A percentile compares a stretch with the other conserved stretches of the same genome.
These are phyloP conservation scores for Rhazya stricta DNA, from an alignment of 257 asterid genomes.

Conservation along the genomic window DNA sequence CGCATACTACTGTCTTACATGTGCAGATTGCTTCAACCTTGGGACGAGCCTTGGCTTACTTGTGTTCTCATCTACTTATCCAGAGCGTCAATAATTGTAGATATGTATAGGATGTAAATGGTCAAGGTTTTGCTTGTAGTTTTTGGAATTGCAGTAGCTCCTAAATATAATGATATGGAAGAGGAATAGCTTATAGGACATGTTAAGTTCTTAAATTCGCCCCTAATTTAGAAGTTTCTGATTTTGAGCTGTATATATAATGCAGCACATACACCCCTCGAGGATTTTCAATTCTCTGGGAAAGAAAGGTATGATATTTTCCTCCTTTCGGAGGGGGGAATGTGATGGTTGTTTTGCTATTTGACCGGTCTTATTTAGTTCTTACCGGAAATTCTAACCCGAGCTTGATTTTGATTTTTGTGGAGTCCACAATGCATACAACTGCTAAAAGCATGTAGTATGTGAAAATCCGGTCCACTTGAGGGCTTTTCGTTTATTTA, in stretches of 20 bases:
- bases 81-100: conserved; percentile 14
- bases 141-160: conserved; percentile 6
- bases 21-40: conserved; percentile 16
- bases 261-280: background rate
- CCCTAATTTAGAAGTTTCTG: background rate
- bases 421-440: background rate
- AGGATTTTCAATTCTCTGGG: background rate
- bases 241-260: background rate
- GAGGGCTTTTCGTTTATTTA: background rate
- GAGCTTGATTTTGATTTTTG: background rate
- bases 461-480: background rate
- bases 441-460: background rate
- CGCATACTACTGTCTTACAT: background rate
- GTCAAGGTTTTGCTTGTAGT: conserved; percentile 18
- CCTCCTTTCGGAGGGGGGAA: background rate
- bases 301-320: background rate
- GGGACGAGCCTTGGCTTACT: background rate
- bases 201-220: background rate
- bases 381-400: background rate
- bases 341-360: background rate
- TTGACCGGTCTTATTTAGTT: background rate
- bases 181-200: background rate
- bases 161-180: background rate
- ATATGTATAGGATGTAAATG: conserved; percentile 30
- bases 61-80: background rate